Conservation (phyloP, 192 early-diverging fungal genomes). For the Lunasporangiospora selenospora region DNA sequence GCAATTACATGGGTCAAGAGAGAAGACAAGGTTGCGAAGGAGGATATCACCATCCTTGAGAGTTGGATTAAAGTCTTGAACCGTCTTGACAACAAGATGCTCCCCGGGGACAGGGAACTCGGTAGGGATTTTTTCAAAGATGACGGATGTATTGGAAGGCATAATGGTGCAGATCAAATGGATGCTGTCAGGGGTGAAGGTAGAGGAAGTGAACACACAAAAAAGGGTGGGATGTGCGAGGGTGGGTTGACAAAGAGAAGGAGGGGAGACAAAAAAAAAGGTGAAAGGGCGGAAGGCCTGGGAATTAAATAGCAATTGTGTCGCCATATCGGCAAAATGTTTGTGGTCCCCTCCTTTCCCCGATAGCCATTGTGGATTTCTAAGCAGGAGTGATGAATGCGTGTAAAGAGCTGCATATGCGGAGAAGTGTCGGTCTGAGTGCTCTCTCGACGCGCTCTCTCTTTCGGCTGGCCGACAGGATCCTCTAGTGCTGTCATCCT, state of each 20-base stretch:
- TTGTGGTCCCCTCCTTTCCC: too few species aligned
- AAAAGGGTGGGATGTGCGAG: not conserved
- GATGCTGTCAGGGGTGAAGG: not conserved
- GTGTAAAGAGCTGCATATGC: too few species aligned
- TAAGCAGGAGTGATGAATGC: too few species aligned
- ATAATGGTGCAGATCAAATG: conserved; percentile 11
- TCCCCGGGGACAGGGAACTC: conserved; percentile 52
- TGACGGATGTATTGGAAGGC: conserved; percentile 52
- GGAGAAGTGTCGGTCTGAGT: too few species aligned
- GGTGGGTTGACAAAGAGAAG: not conserved
- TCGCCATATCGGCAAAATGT: too few species aligned
- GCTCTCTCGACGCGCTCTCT: too few species aligned
- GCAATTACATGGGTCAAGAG: conserved; percentile 70
- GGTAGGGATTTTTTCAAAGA: conserved; percentile 53
- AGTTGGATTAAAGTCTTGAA: conserved; percentile 55
- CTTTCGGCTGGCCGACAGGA: too few species aligned
- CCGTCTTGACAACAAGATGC: conserved; percentile 55
- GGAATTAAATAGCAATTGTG: too few species aligned
- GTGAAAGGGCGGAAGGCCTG: not conserved
- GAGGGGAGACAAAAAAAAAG: not conserved
- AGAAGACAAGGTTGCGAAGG: conserved; percentile 69
- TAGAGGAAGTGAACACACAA: not conserved
- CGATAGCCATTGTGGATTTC: too few species aligned
- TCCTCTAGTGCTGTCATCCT: too few species aligned
- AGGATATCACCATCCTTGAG: conserved; percentile 61